A percentile compares a stretch with the other conserved stretches of the same genome.
Evolutionary conservation across 2,329 filamentous ascomycete species (phyloP).

Genomic region (Dothiorella sarmentorum): DNA sequence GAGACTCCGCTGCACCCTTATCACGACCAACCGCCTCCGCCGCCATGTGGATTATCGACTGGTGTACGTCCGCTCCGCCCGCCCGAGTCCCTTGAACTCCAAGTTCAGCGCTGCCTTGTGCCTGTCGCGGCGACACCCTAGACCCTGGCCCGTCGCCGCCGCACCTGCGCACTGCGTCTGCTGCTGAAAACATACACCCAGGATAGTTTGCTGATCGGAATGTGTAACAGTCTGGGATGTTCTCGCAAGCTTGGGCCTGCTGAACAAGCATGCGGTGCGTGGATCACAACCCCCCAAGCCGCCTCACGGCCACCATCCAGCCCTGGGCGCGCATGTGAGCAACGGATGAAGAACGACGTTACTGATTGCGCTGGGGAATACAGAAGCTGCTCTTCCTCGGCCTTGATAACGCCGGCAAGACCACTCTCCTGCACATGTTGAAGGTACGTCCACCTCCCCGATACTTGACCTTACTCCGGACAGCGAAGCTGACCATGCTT

Average conservation of each 20-base stretch:
- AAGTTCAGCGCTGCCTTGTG: conserved; percentile 10
- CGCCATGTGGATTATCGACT: conserved; percentile 89
- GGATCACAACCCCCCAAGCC: background rate
- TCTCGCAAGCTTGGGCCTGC: conserved; percentile 77
- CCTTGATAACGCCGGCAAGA: conserved; percentile 93
- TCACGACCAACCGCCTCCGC: background rate
- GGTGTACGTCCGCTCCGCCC: conserved; percentile 48
- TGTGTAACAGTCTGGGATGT: conserved; percentile 72
- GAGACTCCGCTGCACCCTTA: background rate
- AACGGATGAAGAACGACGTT: background rate
- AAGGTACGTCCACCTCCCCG: conserved; percentile 49
- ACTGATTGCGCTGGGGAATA: background rate
- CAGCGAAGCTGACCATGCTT: background rate
- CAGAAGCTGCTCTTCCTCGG: conserved; percentile 64
- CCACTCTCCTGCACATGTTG: conserved; percentile 88
- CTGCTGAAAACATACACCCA: background rate
- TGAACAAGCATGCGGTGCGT: conserved; percentile 78
- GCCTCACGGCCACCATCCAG: background rate
- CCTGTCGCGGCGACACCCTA: background rate
- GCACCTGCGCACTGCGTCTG: conserved; percentile 1
- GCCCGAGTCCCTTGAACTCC: background rate
- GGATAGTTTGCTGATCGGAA: conserved; percentile 19
- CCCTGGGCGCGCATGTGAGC: background rate
- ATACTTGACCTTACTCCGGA: background rate
- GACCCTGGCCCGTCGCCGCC: background rate